Evolutionary conservation across 768 basidiomycete species (phyloP).

Genomic region (Cubamyces sp.): DNA sequence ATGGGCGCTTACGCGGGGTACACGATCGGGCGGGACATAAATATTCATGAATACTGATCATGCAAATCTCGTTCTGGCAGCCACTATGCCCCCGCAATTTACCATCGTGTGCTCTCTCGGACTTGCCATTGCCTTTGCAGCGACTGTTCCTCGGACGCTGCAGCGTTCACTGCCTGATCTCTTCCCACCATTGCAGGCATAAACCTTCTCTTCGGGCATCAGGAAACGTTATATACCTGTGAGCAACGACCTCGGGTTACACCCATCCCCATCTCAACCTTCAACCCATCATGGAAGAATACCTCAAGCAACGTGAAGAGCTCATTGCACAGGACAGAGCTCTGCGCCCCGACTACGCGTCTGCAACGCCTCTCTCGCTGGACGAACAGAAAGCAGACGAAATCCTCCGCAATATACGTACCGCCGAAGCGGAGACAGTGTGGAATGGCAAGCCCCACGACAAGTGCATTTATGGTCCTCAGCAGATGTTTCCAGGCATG

Average conservation of each 20-base stretch:
- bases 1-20: conserved; percentile 16
- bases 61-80: no score
- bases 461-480: conserved; percentile 41
- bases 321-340: conserved; percentile 36
- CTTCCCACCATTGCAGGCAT: no score
- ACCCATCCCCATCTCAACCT: background rate
- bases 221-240: background rate
- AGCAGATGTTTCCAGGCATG: conserved; percentile 77
- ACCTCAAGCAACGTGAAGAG: conserved; percentile 28
- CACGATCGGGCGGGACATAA: conserved; percentile 10
- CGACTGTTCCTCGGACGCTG: no score
- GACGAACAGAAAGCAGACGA: conserved; percentile 59
- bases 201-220: background rate
- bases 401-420: conserved; percentile 57
- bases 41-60: no score
- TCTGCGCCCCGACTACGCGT: conserved; percentile 31
- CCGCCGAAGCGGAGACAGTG: conserved; percentile 55
- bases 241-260: background rate
- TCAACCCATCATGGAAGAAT: conserved; percentile 26
- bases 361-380: conserved; percentile 7
- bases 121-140: no score
- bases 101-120: no score
- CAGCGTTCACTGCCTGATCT: no score
- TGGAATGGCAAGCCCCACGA: conserved; percentile 54
- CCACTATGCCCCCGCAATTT: no score